A percentile compares a stretch with the other conserved stretches of the same genome.
These are phyloP conservation scores for Aspergillus unguis DNA, from an alignment of 2,329 filamentous ascomycete species.

Conservation along the genomic window DNA sequence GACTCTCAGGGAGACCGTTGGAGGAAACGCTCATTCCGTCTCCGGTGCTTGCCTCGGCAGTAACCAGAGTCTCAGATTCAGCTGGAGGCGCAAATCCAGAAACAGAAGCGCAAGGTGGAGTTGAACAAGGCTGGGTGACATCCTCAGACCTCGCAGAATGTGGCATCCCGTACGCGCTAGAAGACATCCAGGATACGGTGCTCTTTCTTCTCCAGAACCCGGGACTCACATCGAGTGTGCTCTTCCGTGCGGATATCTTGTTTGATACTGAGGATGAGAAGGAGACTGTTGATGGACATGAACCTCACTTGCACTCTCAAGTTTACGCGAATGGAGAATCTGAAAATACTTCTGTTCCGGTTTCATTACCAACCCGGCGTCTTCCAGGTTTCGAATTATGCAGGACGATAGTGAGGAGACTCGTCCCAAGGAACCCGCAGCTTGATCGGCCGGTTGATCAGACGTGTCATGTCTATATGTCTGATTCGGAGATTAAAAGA, in stretches of 20 bases:
- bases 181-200: constrained; percentile 49
- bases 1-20: constrained; percentile 27
- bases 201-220: constrained; percentile 51
- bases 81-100: no score
- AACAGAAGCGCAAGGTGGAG: no score
- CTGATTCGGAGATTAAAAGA: constrained; percentile 5
- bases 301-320: no score
- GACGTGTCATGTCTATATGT: constrained; percentile 69
- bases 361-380: constrained; percentile 16
- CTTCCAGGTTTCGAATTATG: constrained; percentile 43
- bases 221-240: constrained; percentile 56
- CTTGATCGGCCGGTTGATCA: constrained; percentile 74
- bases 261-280: constrained; percentile 46
- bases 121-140: constrained; percentile 29
- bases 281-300: background rate
- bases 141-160: constrained; percentile 29
- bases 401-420: constrained; percentile 67
- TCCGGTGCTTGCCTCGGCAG: constrained; percentile 14
- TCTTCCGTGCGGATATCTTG: constrained; percentile 61
- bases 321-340: no score
- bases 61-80: no score
- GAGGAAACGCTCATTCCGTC: constrained; percentile 29
- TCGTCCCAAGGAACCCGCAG: constrained; percentile 78
- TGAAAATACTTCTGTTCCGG: no score
- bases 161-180: constrained; percentile 24